Evolutionary conservation across 108 stramenopile genomes (phyloP).

Genomic region (Cyclotella atomus): DNA sequence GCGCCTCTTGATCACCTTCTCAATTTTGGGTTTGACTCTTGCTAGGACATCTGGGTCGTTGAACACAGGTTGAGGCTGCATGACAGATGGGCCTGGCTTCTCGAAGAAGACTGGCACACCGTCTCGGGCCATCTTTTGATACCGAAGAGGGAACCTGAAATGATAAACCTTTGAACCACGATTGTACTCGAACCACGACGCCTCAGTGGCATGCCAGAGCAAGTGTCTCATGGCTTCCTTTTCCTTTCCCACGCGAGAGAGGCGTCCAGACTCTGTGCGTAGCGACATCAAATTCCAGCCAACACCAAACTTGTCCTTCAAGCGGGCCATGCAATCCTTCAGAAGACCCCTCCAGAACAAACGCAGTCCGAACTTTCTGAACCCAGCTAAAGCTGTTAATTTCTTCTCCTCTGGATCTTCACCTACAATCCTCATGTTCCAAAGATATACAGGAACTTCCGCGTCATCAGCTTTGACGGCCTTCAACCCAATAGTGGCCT

Average conservation of each 20-base stretch:
- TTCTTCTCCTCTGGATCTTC: background rate
- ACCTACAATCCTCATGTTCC: constrained; percentile 4
- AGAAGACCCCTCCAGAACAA: background rate
- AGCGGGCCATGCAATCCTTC: background rate
- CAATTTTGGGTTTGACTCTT: background rate
- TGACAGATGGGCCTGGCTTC: constrained; percentile 3
- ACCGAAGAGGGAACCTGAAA: constrained; percentile 12
- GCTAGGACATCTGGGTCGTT: background rate
- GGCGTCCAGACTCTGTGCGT: background rate
- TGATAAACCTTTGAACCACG: constrained; percentile 3
- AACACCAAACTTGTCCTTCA: background rate
- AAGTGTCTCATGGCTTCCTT: background rate
- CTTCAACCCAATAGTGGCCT: constrained; percentile 6
- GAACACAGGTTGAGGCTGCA: constrained; percentile 6
- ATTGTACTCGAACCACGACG: constrained; percentile 9
- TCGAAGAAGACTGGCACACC: constrained; percentile 12
- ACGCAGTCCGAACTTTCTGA: background rate
- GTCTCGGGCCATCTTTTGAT: constrained; percentile 5
- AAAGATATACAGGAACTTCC: constrained; percentile 27
- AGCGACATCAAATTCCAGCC: background rate
- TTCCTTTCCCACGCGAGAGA: background rate
- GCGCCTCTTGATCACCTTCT: background rate
- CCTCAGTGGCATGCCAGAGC: constrained; percentile 4
- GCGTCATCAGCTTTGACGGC: constrained; percentile 41
- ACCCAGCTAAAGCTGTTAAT: background rate